A percentile compares a stretch with the other conserved stretches of the same genome.
Evolutionary conservation across 768 basidiomycete species (phyloP).

Genomic region (Suillus americanus): DNA sequence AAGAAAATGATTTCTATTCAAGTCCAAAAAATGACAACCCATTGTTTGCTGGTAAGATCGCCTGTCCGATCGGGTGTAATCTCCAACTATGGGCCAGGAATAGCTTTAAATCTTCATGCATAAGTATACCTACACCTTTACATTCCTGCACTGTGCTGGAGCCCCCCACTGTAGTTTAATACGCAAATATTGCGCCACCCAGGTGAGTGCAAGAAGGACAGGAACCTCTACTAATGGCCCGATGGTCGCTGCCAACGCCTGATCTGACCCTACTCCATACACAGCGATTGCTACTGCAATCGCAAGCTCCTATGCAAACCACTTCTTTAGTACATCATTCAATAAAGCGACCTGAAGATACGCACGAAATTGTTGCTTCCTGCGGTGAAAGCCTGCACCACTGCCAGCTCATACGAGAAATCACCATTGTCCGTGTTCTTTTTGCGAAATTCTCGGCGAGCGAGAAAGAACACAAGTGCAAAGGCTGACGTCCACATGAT

Average conservation of each 20-base stretch:
- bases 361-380: conserved; percentile 77
- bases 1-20: not conserved
- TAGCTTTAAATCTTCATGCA: not conserved
- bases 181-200: conserved; percentile 53
- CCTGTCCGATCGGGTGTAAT: not conserved
- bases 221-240: conserved; percentile 82
- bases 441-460: conserved; percentile 29
- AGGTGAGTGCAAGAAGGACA: conserved; percentile 67
- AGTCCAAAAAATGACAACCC: not conserved
- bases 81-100: not conserved
- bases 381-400: conserved; percentile 78
- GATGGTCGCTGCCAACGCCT: conserved; percentile 80
- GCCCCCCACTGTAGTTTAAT: conserved; percentile 40
- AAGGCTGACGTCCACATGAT: conserved; percentile 76
- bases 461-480: conserved; percentile 49
- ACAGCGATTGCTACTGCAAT: conserved; percentile 81
- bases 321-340: not conserved
- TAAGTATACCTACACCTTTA: not conserved
- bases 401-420: conserved; percentile 68
- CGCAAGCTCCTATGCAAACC: conserved; percentile 59
- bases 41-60: not conserved
- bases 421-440: conserved; percentile 6
- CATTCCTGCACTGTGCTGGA: not conserved
- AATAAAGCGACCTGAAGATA: not conserved
- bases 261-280: conserved; percentile 74